These are phyloP conservation scores for Fusarium sp. DNA, from an alignment of 2,329 filamentous ascomycete genomes.

Conservation along the genomic window DNA sequence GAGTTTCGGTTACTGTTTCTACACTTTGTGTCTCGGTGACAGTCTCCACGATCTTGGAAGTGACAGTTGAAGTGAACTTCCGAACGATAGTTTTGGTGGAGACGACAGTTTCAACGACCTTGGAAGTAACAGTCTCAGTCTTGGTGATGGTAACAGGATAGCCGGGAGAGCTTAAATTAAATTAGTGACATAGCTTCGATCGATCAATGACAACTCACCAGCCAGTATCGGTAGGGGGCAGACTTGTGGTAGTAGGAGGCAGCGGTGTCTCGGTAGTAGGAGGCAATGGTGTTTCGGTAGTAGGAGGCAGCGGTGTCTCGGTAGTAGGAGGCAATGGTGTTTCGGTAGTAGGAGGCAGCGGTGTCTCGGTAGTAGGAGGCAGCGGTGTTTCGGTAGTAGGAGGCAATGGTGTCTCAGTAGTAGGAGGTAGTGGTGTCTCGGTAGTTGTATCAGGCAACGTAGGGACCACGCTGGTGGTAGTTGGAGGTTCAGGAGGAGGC, in stretches of 20 bases:
- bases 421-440: not conserved
- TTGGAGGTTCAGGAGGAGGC: not conserved
- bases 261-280: not conserved
- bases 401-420: not conserved
- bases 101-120: conserved; percentile 11
- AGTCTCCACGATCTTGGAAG: not conserved
- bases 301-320: not conserved
- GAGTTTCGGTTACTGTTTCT: conserved; percentile 3
- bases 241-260: conserved; percentile 7
- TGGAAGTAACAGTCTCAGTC: conserved; percentile 5
- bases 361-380: not conserved
- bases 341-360: not conserved
- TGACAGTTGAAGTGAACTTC: not conserved
- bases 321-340: not conserved
- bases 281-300: not conserved
- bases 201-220: conserved; percentile 5
- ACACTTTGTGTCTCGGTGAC: not conserved
- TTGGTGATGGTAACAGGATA: not conserved
- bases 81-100: not conserved
- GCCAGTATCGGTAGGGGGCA: conserved; percentile 9
- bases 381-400: not conserved
- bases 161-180: conserved; percentile 4
- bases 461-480: not conserved
- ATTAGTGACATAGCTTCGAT: not conserved
- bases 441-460: conserved; percentile 9